phyloP scores from a whole-genome alignment of 2,329 filamentous ascomycete species.

The Cercospora janseana region DNA sequence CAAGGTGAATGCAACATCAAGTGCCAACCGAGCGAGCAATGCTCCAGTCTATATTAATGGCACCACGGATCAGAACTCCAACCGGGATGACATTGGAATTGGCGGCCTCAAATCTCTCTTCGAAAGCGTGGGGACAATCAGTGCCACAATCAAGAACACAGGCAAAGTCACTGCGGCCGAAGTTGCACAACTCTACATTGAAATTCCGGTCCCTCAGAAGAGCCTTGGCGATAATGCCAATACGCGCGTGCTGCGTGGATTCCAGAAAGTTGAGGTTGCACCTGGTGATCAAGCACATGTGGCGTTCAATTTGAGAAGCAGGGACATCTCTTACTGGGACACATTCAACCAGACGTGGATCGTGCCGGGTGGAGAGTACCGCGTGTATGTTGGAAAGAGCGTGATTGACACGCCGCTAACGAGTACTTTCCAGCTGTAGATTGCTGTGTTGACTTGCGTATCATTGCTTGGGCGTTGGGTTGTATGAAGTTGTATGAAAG shows the following conservation, averaged over 20 bases:
- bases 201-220: constrained; percentile 41
- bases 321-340: constrained; percentile 54
- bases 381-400: constrained; percentile 48
- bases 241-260: constrained; percentile 36
- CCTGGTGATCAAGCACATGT: constrained; percentile 37
- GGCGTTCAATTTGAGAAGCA: constrained; percentile 41
- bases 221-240: constrained; percentile 51
- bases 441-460: constrained; percentile 3
- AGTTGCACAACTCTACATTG: constrained; percentile 51
- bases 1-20: constrained; percentile 32
- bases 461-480: not conserved
- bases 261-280: constrained; percentile 34
- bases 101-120: constrained; percentile 44
- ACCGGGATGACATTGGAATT: constrained; percentile 25
- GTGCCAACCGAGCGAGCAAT: constrained; percentile 19
- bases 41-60: constrained; percentile 33
- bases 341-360: constrained; percentile 51
- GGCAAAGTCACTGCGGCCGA: constrained; percentile 51
- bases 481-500: not conserved
- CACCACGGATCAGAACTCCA: constrained; percentile 32
- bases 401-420: constrained; percentile 37
- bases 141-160: constrained; percentile 52
- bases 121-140: constrained; percentile 50
- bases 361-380: constrained; percentile 45
- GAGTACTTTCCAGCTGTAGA: constrained; percentile 23